Conservation (phyloP, 495 filamentous ascomycete species). For the Annulohypoxylon nitens region DNA sequence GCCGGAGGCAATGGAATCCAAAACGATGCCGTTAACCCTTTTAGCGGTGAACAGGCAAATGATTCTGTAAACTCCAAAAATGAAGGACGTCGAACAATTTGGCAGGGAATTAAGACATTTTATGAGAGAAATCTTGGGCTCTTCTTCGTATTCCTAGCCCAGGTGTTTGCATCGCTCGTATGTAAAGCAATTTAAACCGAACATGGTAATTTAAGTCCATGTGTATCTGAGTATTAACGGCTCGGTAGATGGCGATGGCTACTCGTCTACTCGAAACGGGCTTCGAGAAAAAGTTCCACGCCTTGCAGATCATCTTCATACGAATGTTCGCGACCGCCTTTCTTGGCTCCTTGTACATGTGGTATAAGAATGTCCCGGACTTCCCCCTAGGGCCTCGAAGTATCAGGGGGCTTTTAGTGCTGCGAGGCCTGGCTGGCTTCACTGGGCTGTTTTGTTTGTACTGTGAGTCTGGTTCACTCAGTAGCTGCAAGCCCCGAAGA, state of each 20-base stretch:
- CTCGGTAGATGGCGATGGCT: constrained; percentile 73
- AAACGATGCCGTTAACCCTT: constrained; percentile 1
- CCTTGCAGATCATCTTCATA: constrained; percentile 84
- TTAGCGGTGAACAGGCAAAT: constrained; percentile 16
- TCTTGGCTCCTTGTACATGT: constrained; percentile 78
- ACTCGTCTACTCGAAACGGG: constrained; percentile 74
- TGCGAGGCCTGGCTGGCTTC: constrained; percentile 77
- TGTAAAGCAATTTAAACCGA: constrained; percentile 12
- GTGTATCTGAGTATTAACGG: background rate
- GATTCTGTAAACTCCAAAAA: background rate
- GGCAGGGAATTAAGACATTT: constrained; percentile 35
- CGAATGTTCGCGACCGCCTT: constrained; percentile 80
- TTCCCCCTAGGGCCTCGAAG: constrained; percentile 76
- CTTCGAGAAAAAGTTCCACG: constrained; percentile 72
- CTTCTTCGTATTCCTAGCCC: constrained; percentile 75
- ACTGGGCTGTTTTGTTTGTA: constrained; percentile 81
- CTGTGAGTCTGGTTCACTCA: constrained; percentile 59
- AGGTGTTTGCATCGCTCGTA: constrained; percentile 75
- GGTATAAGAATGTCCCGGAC: constrained; percentile 71
- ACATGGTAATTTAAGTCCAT: background rate
- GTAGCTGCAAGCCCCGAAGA: too few relatives aligned
- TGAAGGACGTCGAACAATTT: constrained; percentile 2
- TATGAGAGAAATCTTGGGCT: constrained; percentile 72
- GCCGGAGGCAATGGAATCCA: constrained; percentile 11
- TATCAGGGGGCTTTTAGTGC: constrained; percentile 71